Percentiles rank a stretch among this genome's conserved stretches.
These are phyloP conservation scores for Misopates orontium DNA, from an alignment of 257 asterid genomes.

Conservation along the genomic window DNA sequence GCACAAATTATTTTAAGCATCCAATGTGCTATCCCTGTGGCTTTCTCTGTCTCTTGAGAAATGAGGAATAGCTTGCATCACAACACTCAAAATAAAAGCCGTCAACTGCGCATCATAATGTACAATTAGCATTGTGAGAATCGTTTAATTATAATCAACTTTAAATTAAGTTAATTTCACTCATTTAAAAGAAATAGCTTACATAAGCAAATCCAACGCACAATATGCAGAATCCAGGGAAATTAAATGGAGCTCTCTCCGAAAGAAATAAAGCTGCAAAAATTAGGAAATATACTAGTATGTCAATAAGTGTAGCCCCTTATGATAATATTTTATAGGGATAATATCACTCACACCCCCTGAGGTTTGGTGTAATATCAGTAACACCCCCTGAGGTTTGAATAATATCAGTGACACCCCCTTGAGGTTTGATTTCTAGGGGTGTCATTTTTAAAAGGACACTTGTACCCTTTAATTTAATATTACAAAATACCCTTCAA, in stretches of 20 bases:
- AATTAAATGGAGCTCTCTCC: slow-evolving; percentile 8
- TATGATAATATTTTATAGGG: too few species aligned
- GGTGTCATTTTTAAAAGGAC: too few species aligned
- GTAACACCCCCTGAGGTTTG: too few species aligned
- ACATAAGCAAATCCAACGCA: slow-evolving; percentile 11
- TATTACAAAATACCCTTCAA: too few species aligned
- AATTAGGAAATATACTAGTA: neutral
- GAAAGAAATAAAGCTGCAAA: slow-evolving; percentile 8
- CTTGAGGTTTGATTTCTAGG: too few species aligned
- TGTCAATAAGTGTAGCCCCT: too few species aligned
- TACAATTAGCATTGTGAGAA: neutral
- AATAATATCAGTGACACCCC: too few species aligned
- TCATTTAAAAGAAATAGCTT: neutral
- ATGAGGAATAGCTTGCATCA: neutral
- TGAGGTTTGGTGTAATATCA: too few species aligned
- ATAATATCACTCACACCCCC: too few species aligned
- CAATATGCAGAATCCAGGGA: slow-evolving; percentile 15
- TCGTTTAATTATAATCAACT: neutral
- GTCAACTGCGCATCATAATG: slow-evolving; percentile 1
- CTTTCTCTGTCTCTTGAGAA: neutral
- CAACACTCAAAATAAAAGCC: neutral
- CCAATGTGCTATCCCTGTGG: neutral
- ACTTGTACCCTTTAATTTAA: too few species aligned
- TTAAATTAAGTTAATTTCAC: neutral
- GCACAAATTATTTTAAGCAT: neutral